Base-by-base conservation (phyloP, 306 rosid species). In the Rosa rugosa region DNA sequence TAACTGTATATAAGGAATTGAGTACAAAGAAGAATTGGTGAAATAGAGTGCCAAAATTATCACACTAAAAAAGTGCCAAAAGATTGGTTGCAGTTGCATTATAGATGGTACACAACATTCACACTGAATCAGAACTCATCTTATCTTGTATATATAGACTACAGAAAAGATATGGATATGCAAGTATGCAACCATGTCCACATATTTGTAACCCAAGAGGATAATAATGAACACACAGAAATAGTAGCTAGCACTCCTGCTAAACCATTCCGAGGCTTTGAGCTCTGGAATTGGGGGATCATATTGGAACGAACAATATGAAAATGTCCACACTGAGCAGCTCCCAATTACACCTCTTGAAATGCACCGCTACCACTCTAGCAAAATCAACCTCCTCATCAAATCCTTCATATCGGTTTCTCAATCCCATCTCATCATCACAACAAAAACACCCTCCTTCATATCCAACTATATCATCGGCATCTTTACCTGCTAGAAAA, bases 291-390 rank as follows among this genome's bases (percentile, higher is more conserved):
- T 42, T 46, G 8, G 12, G 54, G 20, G 59, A 22, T 18, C 41
- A 51, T 22, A 41, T 17, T 72, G 44, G 63, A 31, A 18, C n/a
- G 53, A 56, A 50, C 66, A 40, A 16, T 50, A 83, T 89, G 94
- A 84, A 73, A 63, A 86, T 62, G 76, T 69, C 83, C 4, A 62
- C 82, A 31, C 22, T 89, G 80, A 90, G 84, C 80, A 90, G 85
- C 80, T 60, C 89, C 76, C 83, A 82, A n/a, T 72, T 84, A 40
- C 62, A 68, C 66, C 82, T 76, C 64, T 83, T 67, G 77, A 79
- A 69, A 34, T 38, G 74, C 73, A 31, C 84, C 18, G 69, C 23
- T 45, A 75, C 40, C 68, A 59, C 38, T 72, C 54, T 83, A 40
- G 62, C 83, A 64, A 75, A 70, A 77, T 70, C 83, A 3, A 23